Base-by-base conservation (phyloP, 441 rosid genomes). In the Erodium texanum region DNA sequence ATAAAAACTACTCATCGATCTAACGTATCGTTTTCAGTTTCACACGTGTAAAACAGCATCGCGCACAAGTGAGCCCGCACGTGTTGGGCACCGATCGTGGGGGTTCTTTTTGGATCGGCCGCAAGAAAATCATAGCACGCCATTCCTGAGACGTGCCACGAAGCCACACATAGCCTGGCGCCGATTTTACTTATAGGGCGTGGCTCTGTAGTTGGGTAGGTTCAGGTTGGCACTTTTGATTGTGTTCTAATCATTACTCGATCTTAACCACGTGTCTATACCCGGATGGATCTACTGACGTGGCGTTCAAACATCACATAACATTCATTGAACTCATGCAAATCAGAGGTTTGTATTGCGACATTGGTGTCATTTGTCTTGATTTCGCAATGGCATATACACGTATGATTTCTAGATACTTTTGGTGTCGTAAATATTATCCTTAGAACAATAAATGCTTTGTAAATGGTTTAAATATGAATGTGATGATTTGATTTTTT, bases 71-170 rank as follows among this genome's bases (percentile, higher is more conserved):
- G 7, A 2, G 58, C 14, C 45, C 69, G 29, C 62, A 16, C 50
- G 8, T 41, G 19, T 3, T 12, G 61, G 54, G 18, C 36, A 15
- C 43, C 43, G 43, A 8, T 2, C 7, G 12, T n/a, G n/a, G n/a
- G n/a, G n/a, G n/a, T n/a, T n/a, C n/a, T n/a, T n/a, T n/a, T n/a
- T n/a, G 29, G 29, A 27, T 62, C 68, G 69, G 81, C 82, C 81
- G 66, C 77, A 70, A 61, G 22, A n/a, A 66, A 66, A 70, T 58
- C 69, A 58, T 66, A 9, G 65, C 82, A 75, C 78, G 79, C 10
- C 71, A 32, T 20, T 24, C 5, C 43, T 32, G 2, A 3, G 19
- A 62, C 23, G 9, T 45, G 70, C 68, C 76, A 78, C 67, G 19
- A 3, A 65, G 24, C 16, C 14, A 43, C 41, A 7, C 41, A 7